Conservation (phyloP, 441 rosid species). For the Metrosideros polymorpha region DNA sequence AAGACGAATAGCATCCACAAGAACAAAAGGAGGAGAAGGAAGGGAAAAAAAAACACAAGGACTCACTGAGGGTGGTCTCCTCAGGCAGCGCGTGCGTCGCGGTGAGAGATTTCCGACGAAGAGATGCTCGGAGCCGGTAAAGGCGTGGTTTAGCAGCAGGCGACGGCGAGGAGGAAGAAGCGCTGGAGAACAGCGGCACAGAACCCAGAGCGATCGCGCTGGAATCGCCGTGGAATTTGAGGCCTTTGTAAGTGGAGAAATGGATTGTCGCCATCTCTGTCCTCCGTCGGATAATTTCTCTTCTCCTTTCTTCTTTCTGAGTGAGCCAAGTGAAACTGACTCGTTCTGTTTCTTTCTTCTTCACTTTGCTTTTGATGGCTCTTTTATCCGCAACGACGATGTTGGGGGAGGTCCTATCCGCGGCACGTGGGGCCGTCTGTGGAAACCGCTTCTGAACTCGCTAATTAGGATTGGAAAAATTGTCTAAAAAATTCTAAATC, state of each 20-base stretch:
- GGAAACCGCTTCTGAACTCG: not conserved
- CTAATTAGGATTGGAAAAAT: too few relatives aligned
- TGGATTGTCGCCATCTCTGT: not conserved
- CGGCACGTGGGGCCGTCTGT: not conserved
- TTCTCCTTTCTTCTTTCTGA: not conserved
- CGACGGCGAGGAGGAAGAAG: not conserved
- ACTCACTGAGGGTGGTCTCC: slow-evolving; percentile 33
- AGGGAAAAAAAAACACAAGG: too few relatives aligned
- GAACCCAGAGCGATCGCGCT: not conserved
- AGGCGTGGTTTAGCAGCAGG: not conserved
- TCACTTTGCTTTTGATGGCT: not conserved
- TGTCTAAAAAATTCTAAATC: too few relatives aligned
- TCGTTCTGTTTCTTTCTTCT: not conserved
- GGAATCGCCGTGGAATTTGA: not conserved
- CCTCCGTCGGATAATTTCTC: too few relatives aligned
- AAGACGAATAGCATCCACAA: not conserved
- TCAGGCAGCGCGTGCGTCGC: slow-evolving; percentile 28
- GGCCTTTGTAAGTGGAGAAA: not conserved
- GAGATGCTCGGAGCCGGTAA: not conserved
- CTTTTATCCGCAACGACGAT: not conserved
- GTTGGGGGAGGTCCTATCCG: not conserved
- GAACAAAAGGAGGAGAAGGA: too few relatives aligned
- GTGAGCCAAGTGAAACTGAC: not conserved
- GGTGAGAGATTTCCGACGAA: slow-evolving; percentile 9
- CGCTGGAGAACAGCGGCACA: not conserved